Conservation (phyloP, 768 basidiomycete species). For the Kwoniella bestiolae region DNA sequence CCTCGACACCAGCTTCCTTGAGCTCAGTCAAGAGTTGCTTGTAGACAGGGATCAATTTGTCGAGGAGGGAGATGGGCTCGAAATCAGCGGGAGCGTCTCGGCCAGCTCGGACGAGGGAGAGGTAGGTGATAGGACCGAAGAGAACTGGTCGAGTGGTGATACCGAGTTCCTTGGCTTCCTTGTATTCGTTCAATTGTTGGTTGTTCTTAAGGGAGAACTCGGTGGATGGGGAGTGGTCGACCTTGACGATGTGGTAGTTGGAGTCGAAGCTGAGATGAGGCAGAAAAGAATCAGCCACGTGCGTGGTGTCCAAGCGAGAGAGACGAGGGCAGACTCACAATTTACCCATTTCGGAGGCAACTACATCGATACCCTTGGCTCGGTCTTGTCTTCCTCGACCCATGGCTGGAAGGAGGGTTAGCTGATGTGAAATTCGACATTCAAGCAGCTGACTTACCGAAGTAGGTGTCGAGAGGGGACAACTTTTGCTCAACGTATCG, state of each 20-base stretch:
- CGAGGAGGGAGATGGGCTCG: constrained; percentile 86
- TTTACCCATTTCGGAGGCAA: constrained; percentile 99
- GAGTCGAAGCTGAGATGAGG: constrained; percentile 79
- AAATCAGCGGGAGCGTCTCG: constrained; percentile 83
- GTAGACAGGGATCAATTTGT: constrained; percentile 89
- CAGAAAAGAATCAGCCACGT: not conserved
- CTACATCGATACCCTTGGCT: constrained; percentile 88
- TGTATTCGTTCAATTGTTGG: constrained; percentile 91
- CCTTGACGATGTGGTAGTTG: constrained; percentile 98
- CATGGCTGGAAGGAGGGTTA: constrained; percentile 65
- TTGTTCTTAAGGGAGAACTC: constrained; percentile 95
- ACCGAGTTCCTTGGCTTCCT: constrained; percentile 89
- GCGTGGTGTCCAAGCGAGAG: not conserved
- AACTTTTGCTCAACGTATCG: constrained; percentile 86
- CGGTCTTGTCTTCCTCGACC: constrained; percentile 90
- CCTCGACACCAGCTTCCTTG: constrained; percentile 89
- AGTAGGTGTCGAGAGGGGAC: constrained; percentile 90
- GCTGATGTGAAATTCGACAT: not conserved
- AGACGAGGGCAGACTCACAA: constrained; percentile 66
- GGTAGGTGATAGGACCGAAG: constrained; percentile 93
- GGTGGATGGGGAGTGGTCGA: constrained; percentile 85
- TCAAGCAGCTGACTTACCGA: constrained; percentile 61
- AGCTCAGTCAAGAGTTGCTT: constrained; percentile 84
- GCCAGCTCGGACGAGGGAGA: constrained; percentile 85
- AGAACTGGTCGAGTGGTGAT: constrained; percentile 91